Base-by-base conservation (phyloP, 1,284 basidiomycete species). In the Neolentinus lepideus region DNA sequence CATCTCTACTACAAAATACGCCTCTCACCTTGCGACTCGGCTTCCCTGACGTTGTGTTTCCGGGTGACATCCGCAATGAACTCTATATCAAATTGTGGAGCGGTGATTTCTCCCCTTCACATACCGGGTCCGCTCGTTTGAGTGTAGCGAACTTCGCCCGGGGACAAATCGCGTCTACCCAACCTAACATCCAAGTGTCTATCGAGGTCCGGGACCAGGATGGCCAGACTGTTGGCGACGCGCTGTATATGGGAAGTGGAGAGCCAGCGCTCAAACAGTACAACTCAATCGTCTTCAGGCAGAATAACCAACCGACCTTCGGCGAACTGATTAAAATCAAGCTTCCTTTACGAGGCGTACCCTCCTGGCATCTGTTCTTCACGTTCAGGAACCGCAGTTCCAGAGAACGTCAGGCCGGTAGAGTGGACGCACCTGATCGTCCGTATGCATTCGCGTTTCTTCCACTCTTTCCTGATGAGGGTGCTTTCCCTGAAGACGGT, bases 31-130 rank as follows among this genome's bases (percentile, higher is more conserved):
- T 90, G 19, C 88, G 94, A 4, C 84, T 99, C n/a, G 94, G 94
- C 26, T 99, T 99, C 67, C 92, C 95, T 0, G 96, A 98, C 63
- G 94, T 97, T 1, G 94, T 97, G 9, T 94, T 95, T 66, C 95
- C 95, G 1, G 93, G 91, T 8, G 90, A 94, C 60, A 73, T 83
- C n/a, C 84, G 95, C 21, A 98, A 98, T 65, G 95, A 98, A 64
- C 79, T 97, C 8, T 98, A 98, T 70, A 81, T 98, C 75, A 97
- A 94, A 67, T 79, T 97, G 1, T 95, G 92, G 92, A 88, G 85
- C 53, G 94, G 90, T 25, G 87, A 91, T 60, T 97, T 96, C 65
- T 73, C 77, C 1, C 72, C 80, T 0, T 76, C 80, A 0, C 77
- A 79, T 53, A 70, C 69, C 35, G 69, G 69, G 19, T 69, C 74